phyloP scores from a whole-genome alignment of 306 rosid genomes.

The Inga leiocalycina region DNA sequence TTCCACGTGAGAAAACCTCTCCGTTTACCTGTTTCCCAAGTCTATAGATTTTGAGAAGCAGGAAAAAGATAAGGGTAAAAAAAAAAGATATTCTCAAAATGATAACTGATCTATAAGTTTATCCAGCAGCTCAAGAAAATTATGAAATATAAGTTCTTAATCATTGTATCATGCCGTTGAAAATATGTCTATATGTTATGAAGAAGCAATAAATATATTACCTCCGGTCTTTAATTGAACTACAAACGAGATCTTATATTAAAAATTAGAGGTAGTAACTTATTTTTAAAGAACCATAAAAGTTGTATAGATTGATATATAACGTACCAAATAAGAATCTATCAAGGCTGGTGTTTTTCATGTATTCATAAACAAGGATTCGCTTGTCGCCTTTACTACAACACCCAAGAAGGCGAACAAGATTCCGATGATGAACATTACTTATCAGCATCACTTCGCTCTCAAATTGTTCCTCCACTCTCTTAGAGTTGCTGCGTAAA shows the following conservation, averaged over 20 bases:
- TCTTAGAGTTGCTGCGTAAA: background rate
- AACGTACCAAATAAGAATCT: background rate
- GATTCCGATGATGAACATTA: background rate
- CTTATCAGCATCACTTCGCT: background rate
- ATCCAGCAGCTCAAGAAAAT: background rate
- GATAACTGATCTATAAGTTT: background rate
- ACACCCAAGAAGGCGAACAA: background rate
- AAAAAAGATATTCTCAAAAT: background rate
- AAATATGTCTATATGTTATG: background rate
- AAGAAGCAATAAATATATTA: too few species aligned
- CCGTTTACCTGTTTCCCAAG: background rate
- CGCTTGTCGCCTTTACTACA: background rate
- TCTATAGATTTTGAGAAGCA: background rate
- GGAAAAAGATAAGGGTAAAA: background rate
- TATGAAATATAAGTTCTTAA: background rate
- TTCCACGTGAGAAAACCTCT: background rate
- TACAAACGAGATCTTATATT: background rate
- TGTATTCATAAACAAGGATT: constrained; percentile 4
- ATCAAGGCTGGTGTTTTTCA: background rate
- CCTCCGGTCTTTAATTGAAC: too few species aligned
- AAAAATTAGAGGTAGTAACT: background rate
- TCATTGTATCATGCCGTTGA: background rate
- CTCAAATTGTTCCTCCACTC: background rate
- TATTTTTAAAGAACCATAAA: background rate
- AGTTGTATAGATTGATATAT: background rate